Base-by-base conservation (phyloP, 176 grass and related monocot species). In the Eleusine indica region DNA sequence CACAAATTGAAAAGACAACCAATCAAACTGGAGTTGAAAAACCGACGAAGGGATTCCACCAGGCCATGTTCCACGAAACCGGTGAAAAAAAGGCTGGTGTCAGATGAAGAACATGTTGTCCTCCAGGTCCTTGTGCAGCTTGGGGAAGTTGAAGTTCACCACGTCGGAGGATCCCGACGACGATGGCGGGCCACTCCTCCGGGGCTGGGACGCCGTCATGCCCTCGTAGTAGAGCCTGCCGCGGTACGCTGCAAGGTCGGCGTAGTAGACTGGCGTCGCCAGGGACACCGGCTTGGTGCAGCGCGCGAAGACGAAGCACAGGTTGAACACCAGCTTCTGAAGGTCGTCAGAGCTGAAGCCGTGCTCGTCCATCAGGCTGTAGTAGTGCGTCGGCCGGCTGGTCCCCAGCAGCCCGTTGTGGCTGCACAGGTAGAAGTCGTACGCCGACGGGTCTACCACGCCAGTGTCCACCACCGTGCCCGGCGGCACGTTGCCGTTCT, bases 381-480 rank as follows among this genome's bases (percentile, higher is more conserved):
- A 90, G 77, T 93, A 93, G 74, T 93, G 91, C 3, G 88, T 85
- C 35, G 88, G 91, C 44, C 82, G 86, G 82, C 91, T 93, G 11
- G 91, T 90, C 51, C 91, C 91, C 1, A 66, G 22, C 12, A 84
- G 44, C 60, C 88, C 91, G 35, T 87, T 70, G 75, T 93, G 91
- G 82, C 91, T 90, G 81, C 88, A 88, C 8, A 93, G 74, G 81
- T 85, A 93, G 91, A 93, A 93, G 85, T 93, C 82, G n/a, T 82
- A 73, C 4, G 82, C 77, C 40, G 3, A 40, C 28, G 67, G 58
- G 81, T 90, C 91, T 4, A 93, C 82, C 67, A 90, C 86, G 2
- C 16, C 54, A 0, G 82, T 85, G 88, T 93, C 88, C 29, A 93
- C 91, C 30, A 93, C 85, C 30, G 91, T 93, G 70, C 91, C 88